A percentile compares a stretch with the other conserved stretches of the same genome.
These are phyloP conservation scores for Solanum hybrid DNA, from an alignment of 305 asterid genomes.

Conservation along the genomic window DNA sequence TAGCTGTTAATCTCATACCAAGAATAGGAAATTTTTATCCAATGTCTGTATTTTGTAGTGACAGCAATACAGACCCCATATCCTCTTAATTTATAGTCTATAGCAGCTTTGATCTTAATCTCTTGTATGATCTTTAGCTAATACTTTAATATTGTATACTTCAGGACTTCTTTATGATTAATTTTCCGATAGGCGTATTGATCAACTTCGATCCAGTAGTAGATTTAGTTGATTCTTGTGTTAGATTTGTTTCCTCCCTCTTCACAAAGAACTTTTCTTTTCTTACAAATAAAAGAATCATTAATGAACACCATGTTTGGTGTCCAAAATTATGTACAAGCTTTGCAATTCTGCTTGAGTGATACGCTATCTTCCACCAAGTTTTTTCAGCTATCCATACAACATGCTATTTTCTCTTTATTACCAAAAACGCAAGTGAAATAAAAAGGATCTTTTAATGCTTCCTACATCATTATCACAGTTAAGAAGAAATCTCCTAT, in stretches of 20 bases:
- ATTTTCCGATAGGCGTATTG: background rate
- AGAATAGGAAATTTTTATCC: background rate
- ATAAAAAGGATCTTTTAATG: background rate
- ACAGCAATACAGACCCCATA: background rate
- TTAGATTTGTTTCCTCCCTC: background rate
- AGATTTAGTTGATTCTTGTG: background rate
- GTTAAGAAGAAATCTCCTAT: background rate
- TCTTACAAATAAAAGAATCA: background rate
- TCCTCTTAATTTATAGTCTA: constrained; percentile 1
- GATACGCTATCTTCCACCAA: background rate
- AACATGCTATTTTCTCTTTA: background rate
- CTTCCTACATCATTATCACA: background rate
- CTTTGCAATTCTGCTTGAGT: background rate
- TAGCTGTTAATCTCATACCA: background rate
- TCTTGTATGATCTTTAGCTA: background rate
- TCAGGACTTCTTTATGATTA: background rate
- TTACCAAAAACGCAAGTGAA: background rate
- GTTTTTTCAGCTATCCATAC: background rate
- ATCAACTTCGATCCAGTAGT: background rate
- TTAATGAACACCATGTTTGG: background rate
- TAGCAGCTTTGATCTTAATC: background rate
- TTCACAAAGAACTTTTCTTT: background rate
- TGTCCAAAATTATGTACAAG: background rate
- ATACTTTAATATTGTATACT: background rate
- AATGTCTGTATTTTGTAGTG: background rate